Percentiles rank a stretch among this genome's conserved stretches.
Conservation (phyloP, 768 basidiomycete genomes). For the Xanthoconium stramineum region DNA sequence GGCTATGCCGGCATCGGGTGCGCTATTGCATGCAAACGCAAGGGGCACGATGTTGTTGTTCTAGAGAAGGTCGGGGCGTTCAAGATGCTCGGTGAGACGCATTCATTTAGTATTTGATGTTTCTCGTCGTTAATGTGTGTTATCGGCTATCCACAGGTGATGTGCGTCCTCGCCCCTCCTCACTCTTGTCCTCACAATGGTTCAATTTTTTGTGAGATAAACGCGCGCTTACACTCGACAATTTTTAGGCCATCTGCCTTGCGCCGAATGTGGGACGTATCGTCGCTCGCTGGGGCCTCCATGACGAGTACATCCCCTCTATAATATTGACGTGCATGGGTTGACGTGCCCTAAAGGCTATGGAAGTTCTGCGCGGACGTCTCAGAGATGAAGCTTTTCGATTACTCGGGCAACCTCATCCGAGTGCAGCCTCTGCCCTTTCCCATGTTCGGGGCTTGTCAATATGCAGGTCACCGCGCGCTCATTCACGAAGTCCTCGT, state of each 20-base stretch:
- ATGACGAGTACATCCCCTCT: slow-evolving; percentile 17
- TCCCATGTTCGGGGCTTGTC: slow-evolving; percentile 13
- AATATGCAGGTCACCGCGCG: slow-evolving; percentile 24
- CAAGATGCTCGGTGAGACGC: slow-evolving; percentile 14
- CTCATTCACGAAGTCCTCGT: slow-evolving; percentile 22
- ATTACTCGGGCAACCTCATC: slow-evolving; percentile 23
- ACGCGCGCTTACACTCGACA: not conserved
- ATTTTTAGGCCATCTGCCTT: slow-evolving; percentile 20
- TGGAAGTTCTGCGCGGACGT: slow-evolving; percentile 19
- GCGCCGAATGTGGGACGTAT: slow-evolving; percentile 26
- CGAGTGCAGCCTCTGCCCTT: slow-evolving; percentile 13
- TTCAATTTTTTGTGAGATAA: not conserved
- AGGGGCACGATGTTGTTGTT: slow-evolving; percentile 27
- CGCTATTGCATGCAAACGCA: slow-evolving; percentile 26
- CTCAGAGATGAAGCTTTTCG: slow-evolving; percentile 10
- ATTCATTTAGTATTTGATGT: too few species aligned
- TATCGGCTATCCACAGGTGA: not conserved
- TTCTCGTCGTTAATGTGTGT: not conserved
- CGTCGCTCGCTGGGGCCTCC: slow-evolving; percentile 28
- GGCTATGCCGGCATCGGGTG: slow-evolving; percentile 29
- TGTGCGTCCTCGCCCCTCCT: not conserved
- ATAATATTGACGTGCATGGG: not conserved
- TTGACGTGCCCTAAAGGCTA: slow-evolving; percentile 6
- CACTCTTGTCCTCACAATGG: too few species aligned
- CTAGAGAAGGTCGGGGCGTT: slow-evolving; percentile 23